Base-by-base conservation (phyloP, 2,329 filamentous ascomycete species). In the Tolypocladium cylindrosporum region DNA sequence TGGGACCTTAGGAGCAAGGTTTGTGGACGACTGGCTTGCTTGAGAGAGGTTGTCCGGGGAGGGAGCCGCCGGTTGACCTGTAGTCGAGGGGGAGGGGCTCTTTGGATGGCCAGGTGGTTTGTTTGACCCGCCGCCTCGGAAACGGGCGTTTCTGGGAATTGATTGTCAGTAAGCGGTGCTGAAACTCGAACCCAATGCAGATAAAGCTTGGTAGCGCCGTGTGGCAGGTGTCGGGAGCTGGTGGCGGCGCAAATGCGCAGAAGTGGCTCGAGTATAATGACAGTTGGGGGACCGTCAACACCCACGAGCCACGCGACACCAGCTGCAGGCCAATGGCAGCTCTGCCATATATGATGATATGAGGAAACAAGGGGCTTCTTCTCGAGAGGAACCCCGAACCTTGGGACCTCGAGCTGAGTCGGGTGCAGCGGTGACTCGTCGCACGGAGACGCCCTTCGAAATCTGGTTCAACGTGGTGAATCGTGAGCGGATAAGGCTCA, bases 1-100 rank as follows among this genome's bases (percentile, higher is more conserved):
- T 60, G 84, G 82, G 51, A 86, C 79, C 69, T 79, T 82, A 48
- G 82, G 81, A 59, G 82, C 79, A 61, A 81, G 67, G 65, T 70
- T 81, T 55, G 75, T 70, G 41, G 82, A 77, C 41, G 79, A 77
- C 63, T 82, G 78, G 67, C 72, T 79, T 62, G 73, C 75, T 68
- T 80, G 79, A 55, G 77, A 71, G 59, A 71, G 64, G 54, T 65
- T 65, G 64, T 74, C 77, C 62, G 79, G 77, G 64, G 79, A 79
- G 56, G 74, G 73, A 66, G 78, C 56, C 43, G 55, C 40, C 14
- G 61, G 75, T 64, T 78, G 77, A 64, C 74, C 74, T 66, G 75
- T 73, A 65, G 74, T 77, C 58, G 78, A 75, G 51, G 75, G 72
- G 58, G 75, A 75, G 55, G 80, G 79, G 68, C 79, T 83, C 73